Percentiles rank a stretch among this genome's conserved stretches.
Conservation (phyloP, 495 filamentous ascomycete species). For the Apiosordaria backusii region DNA sequence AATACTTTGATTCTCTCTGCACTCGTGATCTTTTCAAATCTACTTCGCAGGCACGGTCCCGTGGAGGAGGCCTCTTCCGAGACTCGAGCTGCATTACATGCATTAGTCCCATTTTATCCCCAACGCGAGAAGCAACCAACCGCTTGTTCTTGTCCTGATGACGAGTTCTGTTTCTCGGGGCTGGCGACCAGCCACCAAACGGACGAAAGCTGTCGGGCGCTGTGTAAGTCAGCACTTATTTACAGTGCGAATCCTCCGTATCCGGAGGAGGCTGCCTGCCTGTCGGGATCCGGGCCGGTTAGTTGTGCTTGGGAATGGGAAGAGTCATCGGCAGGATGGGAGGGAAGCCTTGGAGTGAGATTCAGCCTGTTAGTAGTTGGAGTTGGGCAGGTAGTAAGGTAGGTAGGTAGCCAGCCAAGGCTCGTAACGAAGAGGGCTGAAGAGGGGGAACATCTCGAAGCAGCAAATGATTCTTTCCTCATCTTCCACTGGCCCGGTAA, state of each 20-base stretch:
- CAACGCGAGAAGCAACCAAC: neutral
- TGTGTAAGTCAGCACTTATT: neutral
- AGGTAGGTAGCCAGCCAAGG: neutral
- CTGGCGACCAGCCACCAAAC: neutral
- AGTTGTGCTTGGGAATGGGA: neutral
- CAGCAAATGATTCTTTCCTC: too few species aligned
- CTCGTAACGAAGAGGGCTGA: neutral
- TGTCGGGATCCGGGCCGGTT: neutral
- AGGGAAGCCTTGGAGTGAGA: too few species aligned
- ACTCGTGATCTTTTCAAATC: neutral
- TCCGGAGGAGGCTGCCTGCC: neutral
- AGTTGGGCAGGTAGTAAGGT: neutral
- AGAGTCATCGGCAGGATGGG: neutral
- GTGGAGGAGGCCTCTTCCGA: neutral
- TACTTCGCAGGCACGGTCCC: neutral
- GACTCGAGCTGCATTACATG: neutral
- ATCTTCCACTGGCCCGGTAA: neutral
- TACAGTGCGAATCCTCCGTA: neutral
- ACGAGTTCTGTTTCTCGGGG: neutral
- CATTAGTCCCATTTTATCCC: neutral
- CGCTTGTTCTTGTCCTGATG: neutral
- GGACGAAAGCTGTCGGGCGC: neutral
- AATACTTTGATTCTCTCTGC: neutral
- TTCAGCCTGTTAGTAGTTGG: neutral
- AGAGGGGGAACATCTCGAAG: neutral